Base-by-base conservation (phyloP, 768 basidiomycete species). In the Kockovaella imperatae region DNA sequence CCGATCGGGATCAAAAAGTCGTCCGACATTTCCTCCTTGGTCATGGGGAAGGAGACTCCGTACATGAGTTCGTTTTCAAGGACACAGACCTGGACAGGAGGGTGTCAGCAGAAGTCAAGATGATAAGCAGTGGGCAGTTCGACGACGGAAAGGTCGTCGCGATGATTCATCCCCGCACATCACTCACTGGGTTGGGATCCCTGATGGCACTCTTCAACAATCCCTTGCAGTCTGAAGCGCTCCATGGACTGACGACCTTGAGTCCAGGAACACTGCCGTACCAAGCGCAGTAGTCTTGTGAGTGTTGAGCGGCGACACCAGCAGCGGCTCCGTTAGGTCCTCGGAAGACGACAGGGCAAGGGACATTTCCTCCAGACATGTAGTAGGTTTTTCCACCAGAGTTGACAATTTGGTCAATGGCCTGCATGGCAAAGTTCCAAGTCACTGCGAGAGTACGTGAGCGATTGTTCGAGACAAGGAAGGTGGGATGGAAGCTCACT, bases 311-410 rank as follows among this genome's bases (percentile, higher is more conserved):
- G 34, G 62, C 95, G 32, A 99, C 95, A 79, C 95, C 95, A 42
- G 91, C 74, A 41, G 95, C 95, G 42, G 95, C 95, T 70, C 95
- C 95, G 72, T 99, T 99, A 53, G 95, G 95, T 44, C 95, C 95
- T 75, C 95, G 88, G 84, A 99, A 99, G 46, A 96, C 93, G 54
- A 99, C 87, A 20, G 95, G 90, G 76, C 93, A 97, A 10, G 90
- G 87, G 15, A 96, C 91, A 66, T 90, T 96, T 56, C 95, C 95
- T 50, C 95, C 95, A 31, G 95, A 97, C 95, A 99, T 99, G 80
- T 99, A 99, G 75, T 96, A 91, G 3, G 95, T 99, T 78, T 97
- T 99, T 52, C 88, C 95, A 47, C 86, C 95, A n/a, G 95, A 97
- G 79, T 99, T 99, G 74, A 99, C 89, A 55, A 99, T 99, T 69